Evolutionary conservation across 495 filamentous ascomycete genomes (phyloP), one percentile per base, ranked within the genome.

Genomic region (Daldinia loculata): DNA sequence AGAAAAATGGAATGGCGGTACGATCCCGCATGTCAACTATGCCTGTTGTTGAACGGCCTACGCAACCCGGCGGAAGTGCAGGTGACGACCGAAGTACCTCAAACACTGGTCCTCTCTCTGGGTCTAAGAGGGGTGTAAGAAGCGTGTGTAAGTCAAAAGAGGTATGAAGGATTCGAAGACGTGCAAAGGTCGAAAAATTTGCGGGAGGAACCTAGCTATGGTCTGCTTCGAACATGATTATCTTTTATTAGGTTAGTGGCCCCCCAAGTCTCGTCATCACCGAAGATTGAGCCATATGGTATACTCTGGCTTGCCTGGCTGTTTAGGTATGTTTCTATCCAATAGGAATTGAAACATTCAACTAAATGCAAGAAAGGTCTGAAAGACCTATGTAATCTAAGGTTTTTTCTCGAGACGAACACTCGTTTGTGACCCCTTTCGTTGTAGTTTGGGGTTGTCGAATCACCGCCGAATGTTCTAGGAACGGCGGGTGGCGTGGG

Each of bases 391-490:
- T 72, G n/a, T 68, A 68, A 68, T 72, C 39, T 72, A 72, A 64
- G 60, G 50, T 43, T 61, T 65, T 51, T 24, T 45, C 6, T 65
- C 45, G 64, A 68, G 41, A 63, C 56, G 59, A 65, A 65, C 3
- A 60, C 8, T 61, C 6, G 34, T 34, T 56, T 65, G 26, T 56
- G 15, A 36, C 48, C 56, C 39, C n/a, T 68, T 56, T 64, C 56
- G 53, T 48, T 68, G 30, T 39, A 15, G 19, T 64, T 57, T 43
- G 41, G 41, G 41, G 26, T 71, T 24, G 39, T 69, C 70, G 70
- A 73, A 69, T 69, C 61, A 66, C 67, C 61, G 59, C 67, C 56
- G 70, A 73, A 73, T 73, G 70, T 73, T 73, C 70, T 73, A 66
- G 65, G 70, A 61, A 61, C 36, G 30, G 52, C 24, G 36, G 34